Evolutionary conservation across 1,284 basidiomycete genomes (phyloP).

Genomic region (Cryptococcus depauperatus): DNA sequence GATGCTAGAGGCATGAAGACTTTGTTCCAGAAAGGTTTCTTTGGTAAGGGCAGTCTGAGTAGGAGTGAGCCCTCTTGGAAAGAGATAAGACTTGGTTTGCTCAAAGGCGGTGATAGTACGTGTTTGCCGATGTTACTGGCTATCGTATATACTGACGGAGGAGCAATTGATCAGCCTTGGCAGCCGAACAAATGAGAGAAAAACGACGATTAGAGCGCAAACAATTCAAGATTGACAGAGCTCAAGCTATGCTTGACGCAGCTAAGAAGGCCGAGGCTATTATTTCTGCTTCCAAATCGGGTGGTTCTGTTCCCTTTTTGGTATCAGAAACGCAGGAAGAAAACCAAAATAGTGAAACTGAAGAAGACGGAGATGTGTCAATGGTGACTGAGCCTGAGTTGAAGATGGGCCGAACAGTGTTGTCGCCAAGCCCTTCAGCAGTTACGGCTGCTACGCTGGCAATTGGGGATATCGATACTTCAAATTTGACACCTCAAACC

Average conservation of each 20-base stretch:
- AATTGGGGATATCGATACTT: conserved; percentile 17
- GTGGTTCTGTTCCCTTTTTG: background rate
- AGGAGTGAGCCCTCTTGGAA: conserved; percentile 93
- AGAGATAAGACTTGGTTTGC: conserved; percentile 62
- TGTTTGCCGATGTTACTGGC: conserved; percentile 12
- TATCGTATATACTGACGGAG: background rate
- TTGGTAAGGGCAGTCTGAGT: conserved; percentile 90
- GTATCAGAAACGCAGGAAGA: background rate
- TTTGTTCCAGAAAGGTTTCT: conserved; percentile 88
- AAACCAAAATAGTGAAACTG: conserved; percentile 1
- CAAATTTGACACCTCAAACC: conserved; percentile 39
- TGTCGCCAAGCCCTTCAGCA: conserved; percentile 12
- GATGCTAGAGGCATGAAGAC: conserved; percentile 56
- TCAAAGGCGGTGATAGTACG: conserved; percentile 43
- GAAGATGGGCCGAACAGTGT: background rate
- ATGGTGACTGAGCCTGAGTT: conserved; percentile 2
- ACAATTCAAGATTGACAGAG: conserved; percentile 81
- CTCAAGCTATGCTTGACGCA: conserved; percentile 43
- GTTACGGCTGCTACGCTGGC: conserved; percentile 9
- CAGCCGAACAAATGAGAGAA: conserved; percentile 71
- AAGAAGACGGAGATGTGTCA: background rate
- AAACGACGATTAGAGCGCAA: conserved; percentile 73
- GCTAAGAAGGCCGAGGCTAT: conserved; percentile 45
- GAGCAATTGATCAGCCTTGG: conserved; percentile 24
- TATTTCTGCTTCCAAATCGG: conserved; percentile 17